Conservation (phyloP, 139 green algal genomes). For the Pycnococcus provasolii region DNA sequence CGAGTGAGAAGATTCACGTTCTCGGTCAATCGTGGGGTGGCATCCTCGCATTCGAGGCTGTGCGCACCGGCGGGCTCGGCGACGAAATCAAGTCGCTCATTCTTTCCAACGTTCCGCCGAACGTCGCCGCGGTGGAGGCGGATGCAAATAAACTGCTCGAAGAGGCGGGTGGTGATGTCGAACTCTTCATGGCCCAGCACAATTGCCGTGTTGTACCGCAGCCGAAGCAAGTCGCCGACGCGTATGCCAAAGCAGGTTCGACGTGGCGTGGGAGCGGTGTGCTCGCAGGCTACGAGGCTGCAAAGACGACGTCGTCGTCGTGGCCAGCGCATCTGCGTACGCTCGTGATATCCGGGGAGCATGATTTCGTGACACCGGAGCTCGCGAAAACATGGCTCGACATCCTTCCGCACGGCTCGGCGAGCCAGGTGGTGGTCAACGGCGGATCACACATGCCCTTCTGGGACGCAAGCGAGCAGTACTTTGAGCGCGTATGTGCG, state of each 20-base stretch:
- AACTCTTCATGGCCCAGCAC: conserved; percentile 2
- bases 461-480: background rate
- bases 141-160: background rate
- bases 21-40: conserved; percentile 2
- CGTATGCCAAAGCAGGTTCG: conserved; percentile 1
- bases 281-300: background rate
- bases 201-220: background rate
- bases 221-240: background rate
- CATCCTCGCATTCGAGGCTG: conserved; percentile 1
- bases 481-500: no score
- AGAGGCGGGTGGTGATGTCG: background rate
- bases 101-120: background rate
- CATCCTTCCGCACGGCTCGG: background rate
- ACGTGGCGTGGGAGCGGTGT: background rate
- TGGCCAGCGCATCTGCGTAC: background rate
- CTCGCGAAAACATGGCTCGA: background rate
- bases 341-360: conserved; percentile 1
- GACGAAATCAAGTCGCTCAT: background rate
- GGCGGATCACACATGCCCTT: conserved; percentile 10
- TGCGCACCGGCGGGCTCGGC: background rate
- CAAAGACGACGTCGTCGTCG: background rate
- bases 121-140: background rate
- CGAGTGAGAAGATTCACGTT: background rate
- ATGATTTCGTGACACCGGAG: conserved; percentile 3
- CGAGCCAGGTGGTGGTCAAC: background rate